Evolutionary conservation across 1,284 basidiomycete genomes (phyloP), one percentile per base, ranked within the genome.

Genomic region (Cystobasidium slooffiae): DNA sequence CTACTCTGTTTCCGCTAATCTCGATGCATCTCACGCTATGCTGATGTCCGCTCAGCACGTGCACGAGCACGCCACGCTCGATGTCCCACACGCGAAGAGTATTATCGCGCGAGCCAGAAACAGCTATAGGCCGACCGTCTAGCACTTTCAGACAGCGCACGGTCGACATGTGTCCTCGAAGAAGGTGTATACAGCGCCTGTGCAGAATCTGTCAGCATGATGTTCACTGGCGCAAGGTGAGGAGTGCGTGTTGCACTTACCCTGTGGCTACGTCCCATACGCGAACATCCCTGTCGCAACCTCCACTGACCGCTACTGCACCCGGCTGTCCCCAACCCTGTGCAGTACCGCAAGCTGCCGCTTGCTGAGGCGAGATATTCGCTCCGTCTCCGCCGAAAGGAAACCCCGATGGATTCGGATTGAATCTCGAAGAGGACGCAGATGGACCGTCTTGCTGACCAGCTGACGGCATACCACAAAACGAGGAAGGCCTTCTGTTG

Each of bases 81-180:
- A 99, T 87, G 82, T 99, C 92, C 96, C 96, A 99, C 0, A 97
- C 92, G 0, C 94, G 87, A 67, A 98, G 81, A 0, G 92, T 94
- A 24, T 87, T 85, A 79, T 97, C 94, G 18, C 96, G 87, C 51
- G 93, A 93, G 64, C 94, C 96, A 0, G 93, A 91, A 24, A 98
- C 88, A 1, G 93, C 93, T 62, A 97, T 87, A 0, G 96, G 94
- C 5, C 92, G 87, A 53, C 90, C 89, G 79, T 95, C 90, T 52
- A 98, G 84, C 16, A 95, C 91, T 79, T 92, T 92, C 74, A 97
- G 85, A 82, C 94, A 97, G 41, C 96, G 89, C 73, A 98, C 91
- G 0, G 95, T 98, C 0, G 93, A 93, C 0, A 89, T 89, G 82
- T 98, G 96, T 0, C 94, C 96, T 5, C 86, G 85, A 18, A 99